phyloP scores from a whole-genome alignment of 305 asterid genomes.

The Nicotiana rustica region DNA sequence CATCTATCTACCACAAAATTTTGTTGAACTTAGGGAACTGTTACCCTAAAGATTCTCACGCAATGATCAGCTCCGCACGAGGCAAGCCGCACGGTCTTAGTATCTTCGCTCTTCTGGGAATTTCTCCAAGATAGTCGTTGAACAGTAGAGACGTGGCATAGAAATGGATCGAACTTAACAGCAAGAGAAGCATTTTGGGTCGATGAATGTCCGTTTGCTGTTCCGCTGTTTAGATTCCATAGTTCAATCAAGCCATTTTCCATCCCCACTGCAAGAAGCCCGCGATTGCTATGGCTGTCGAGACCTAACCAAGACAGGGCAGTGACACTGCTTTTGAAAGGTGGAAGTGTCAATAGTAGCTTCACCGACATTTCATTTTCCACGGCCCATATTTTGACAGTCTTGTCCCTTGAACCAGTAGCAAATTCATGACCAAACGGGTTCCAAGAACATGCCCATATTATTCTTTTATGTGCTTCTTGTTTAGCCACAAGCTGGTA shows the following conservation, averaged over 20 bases:
- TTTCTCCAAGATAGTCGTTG: constrained; percentile 74
- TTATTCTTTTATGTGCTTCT: constrained; percentile 92
- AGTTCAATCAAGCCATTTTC: constrained; percentile 83
- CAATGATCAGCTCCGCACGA: constrained; percentile 96
- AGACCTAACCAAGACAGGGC: constrained; percentile 84
- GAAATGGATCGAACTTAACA: constrained; percentile 62
- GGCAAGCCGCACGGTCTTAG: constrained; percentile 66
- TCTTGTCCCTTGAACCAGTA: constrained; percentile 94
- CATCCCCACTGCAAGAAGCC: constrained; percentile 90
- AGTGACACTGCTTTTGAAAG: constrained; percentile 78
- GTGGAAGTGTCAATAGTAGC: constrained; percentile 65
- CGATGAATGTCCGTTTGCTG: constrained; percentile 38
- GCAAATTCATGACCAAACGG: constrained; percentile 84
- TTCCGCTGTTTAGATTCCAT: constrained; percentile 61
- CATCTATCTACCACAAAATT: constrained; percentile 30
- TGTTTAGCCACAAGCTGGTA: constrained; percentile 65
- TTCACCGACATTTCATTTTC: constrained; percentile 65
- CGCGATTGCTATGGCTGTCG: constrained; percentile 53
- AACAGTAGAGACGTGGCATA: constrained; percentile 86
- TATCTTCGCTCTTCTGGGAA: constrained; percentile 50
- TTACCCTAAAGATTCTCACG: constrained; percentile 73
- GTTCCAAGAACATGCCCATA: constrained; percentile 97
- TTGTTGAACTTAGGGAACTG: constrained; percentile 16
- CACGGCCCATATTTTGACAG: constrained; percentile 83
- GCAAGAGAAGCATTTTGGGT: constrained; percentile 53